These are phyloP conservation scores for Plenodomus biglobosus DNA, from an alignment of 2,329 filamentous ascomycete genomes.

Conservation along the genomic window DNA sequence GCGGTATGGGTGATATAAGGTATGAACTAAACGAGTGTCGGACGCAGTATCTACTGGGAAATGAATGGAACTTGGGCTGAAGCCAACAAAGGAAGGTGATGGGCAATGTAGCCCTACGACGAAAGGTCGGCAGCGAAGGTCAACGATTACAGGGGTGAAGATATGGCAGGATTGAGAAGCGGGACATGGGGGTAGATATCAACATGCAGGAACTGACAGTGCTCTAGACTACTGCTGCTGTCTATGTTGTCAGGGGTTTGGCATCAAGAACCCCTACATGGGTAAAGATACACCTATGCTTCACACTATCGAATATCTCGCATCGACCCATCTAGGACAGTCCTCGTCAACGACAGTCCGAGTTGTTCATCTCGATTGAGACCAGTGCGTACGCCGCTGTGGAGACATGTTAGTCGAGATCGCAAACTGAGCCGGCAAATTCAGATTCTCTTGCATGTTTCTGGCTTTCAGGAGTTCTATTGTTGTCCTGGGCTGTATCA, in stretches of 20 bases:
- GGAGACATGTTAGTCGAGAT: neutral
- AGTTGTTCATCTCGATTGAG: conserved; percentile 7
- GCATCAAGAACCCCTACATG: conserved; percentile 7
- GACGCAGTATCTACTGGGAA: conserved; percentile 5
- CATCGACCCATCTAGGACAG: neutral
- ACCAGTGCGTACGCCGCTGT: conserved; percentile 10
- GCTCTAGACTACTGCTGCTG: conserved; percentile 9
- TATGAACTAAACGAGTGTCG: conserved; percentile 11
- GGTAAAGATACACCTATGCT: conserved; percentile 11
- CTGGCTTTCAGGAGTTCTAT: conserved; percentile 6
- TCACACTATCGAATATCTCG: conserved; percentile 12
- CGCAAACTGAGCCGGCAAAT: neutral
- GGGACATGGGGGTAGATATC: conserved; percentile 12
- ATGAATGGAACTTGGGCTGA: neutral
- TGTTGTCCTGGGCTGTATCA: conserved; percentile 2
- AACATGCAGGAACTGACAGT: conserved; percentile 10
- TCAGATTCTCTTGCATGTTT: neutral
- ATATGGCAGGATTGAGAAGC: conserved; percentile 6
- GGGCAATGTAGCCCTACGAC: conserved; percentile 7
- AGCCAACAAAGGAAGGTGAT: conserved; percentile 9
- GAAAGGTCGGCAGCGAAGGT: neutral
- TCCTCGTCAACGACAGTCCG: conserved; percentile 8
- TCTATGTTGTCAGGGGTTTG: conserved; percentile 5
- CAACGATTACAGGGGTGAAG: conserved; percentile 4
- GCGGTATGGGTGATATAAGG: neutral